Evolutionary conservation across 1,284 basidiomycete genomes (phyloP), one percentile per base, ranked within the genome.

Genomic region (Exobasidium rhododendri): DNA sequence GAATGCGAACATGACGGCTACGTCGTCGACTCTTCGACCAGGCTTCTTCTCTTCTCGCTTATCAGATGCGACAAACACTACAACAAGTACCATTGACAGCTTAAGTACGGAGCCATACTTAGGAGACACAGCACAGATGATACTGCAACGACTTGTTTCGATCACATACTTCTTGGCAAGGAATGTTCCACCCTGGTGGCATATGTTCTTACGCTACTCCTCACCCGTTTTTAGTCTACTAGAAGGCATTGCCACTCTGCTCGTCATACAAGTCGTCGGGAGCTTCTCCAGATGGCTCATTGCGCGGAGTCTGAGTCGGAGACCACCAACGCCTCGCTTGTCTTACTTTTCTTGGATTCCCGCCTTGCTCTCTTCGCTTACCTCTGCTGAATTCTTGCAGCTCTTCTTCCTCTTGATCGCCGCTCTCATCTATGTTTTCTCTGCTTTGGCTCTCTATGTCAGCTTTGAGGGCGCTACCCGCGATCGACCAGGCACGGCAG

Each of bases 151-250:
- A 46, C 64, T 66, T 7, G 64, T 68, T n/a, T 58, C 62, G 24
- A 53, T 62, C 52, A 67, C 71, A 59, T 65, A 74, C 51, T 78
- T 63, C 56, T 62, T 73, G 0, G 70, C 70, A 14, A 61, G 65
- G 11, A 66, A 64, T 2, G 71, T 78, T 0, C 77, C 77, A 1
- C 62, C 66, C 14, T 74, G 67, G 66, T 79, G 77, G 77, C 68
- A 75, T 35, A 69, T 68, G 22, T 47, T 78, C 5, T 66, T 79
- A 5, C 65, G 75, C 40, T 64, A 71, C 52, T 71, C 71, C 46
- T 71, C 68, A 56, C 77, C 77, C 11, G 65, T 74, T 30, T 79
- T 79, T 63, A 69, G 68, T 31, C 64, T 79, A n/a, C 68, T 79
- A 44, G 77, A 79, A 49, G 77, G 76, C n/a, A 62, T 78, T 10